phyloP scores from a whole-genome alignment of 306 rosid species.

The Vigna nakashimae region DNA sequence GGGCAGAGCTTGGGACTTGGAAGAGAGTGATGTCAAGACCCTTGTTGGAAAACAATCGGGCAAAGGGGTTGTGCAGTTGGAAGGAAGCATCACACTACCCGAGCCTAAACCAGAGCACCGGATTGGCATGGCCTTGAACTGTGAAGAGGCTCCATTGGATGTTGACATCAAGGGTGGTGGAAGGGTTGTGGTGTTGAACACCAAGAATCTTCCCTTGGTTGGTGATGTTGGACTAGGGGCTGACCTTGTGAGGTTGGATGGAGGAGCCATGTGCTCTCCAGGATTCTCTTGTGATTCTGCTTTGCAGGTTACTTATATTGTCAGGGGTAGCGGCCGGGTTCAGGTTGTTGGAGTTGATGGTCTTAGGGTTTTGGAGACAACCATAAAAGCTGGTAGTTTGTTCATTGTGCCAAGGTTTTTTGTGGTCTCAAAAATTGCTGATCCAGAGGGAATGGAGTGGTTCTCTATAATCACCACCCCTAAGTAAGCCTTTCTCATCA shows the following conservation, averaged over 20 bases:
- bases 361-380: constrained; percentile 74
- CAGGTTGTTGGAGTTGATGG: constrained; percentile 86
- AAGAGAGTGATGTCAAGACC: constrained; percentile 56
- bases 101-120: constrained; percentile 65
- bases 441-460: constrained; percentile 84
- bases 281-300: constrained; percentile 88
- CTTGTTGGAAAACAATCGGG: constrained; percentile 67
- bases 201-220: constrained; percentile 81
- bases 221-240: constrained; percentile 85
- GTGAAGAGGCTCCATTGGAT: constrained; percentile 81
- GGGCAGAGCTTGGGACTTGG: constrained; percentile 80
- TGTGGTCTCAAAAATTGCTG: constrained; percentile 87
- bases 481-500: constrained; percentile 50
- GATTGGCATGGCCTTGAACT: constrained; percentile 72
- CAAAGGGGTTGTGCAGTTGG: constrained; percentile 63
- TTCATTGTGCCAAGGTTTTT: constrained; percentile 87
- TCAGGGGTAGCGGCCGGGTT: constrained; percentile 75
- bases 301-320: constrained; percentile 79
- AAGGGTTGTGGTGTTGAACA: constrained; percentile 80
- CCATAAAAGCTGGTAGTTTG: constrained; percentile 70
- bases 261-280: constrained; percentile 83
- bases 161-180: constrained; percentile 81
- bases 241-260: constrained; percentile 80
- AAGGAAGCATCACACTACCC: constrained; percentile 51
- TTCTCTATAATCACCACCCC: constrained; percentile 88